These are phyloP conservation scores for Beauveria sp. DNA, from an alignment of 2,329 filamentous ascomycete species.

Conservation along the genomic window DNA sequence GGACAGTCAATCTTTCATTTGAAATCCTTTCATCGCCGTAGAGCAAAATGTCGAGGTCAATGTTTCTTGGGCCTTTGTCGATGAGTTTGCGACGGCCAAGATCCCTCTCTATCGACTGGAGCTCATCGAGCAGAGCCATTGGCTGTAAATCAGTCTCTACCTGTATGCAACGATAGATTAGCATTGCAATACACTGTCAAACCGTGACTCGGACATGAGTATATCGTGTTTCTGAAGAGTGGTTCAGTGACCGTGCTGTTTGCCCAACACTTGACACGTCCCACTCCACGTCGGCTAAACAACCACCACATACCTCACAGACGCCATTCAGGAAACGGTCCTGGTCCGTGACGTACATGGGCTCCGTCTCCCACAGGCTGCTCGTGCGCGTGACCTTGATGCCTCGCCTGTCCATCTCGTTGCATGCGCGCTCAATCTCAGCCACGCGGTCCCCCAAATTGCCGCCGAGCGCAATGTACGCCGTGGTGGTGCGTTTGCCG, in stretches of 20 bases:
- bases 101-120: constrained; percentile 75
- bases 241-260: background rate
- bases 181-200: background rate
- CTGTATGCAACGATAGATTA: constrained; percentile 34
- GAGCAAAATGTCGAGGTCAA: constrained; percentile 87
- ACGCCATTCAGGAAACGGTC: constrained; percentile 84
- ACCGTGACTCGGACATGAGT: no score
- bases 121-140: constrained; percentile 64
- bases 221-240: background rate
- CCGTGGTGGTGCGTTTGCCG: constrained; percentile 35
- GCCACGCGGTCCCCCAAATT: constrained; percentile 81
- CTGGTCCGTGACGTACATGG: constrained; percentile 94
- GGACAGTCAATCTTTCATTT: constrained; percentile 70
- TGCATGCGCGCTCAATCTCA: constrained; percentile 79
- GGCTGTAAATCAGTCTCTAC: constrained; percentile 74
- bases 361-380: constrained; percentile 85
- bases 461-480: constrained; percentile 84
- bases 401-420: constrained; percentile 63
- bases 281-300: background rate
- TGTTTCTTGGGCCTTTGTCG: constrained; percentile 90
- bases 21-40: constrained; percentile 62
- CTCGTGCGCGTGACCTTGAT: constrained; percentile 76
- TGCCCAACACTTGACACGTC: background rate
- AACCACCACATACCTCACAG: constrained; percentile 62
- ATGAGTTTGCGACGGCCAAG: constrained; percentile 78